Conservation (phyloP, 2,329 filamentous ascomycete genomes). For the Setomelanomma holmii region DNA sequence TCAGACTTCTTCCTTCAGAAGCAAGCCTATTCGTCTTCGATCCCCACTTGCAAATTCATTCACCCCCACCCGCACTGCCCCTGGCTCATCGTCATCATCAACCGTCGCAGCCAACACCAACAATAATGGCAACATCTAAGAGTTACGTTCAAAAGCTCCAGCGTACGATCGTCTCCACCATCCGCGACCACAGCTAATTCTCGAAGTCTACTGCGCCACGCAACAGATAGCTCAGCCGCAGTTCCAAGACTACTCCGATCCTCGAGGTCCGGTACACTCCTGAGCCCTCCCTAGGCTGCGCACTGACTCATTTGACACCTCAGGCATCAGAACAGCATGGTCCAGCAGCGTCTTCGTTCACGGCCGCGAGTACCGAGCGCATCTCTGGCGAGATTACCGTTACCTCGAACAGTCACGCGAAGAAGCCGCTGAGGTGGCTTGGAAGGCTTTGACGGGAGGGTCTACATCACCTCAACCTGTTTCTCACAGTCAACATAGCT, state of each 20-base stretch:
- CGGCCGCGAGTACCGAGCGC: constrained; percentile 43
- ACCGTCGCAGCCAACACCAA: constrained; percentile 16
- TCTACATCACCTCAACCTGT: constrained; percentile 10
- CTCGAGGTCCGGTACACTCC: constrained; percentile 37
- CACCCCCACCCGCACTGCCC: constrained; percentile 25
- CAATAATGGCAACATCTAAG: constrained; percentile 39
- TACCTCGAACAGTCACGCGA: constrained; percentile 47
- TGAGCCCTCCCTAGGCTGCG: background rate
- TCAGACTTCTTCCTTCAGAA: constrained; percentile 21
- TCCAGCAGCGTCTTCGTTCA: constrained; percentile 45
- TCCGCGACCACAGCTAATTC: constrained; percentile 15
- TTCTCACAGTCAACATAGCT: constrained; percentile 20
- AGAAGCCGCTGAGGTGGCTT: constrained; percentile 46
- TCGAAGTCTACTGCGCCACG: constrained; percentile 40
- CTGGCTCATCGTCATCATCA: constrained; percentile 16
- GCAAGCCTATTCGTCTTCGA: constrained; percentile 25
- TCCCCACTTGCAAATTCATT: constrained; percentile 31
- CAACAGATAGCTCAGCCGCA: constrained; percentile 46
- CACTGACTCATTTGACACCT: constrained; percentile 16
- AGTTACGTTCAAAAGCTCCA: constrained; percentile 43
- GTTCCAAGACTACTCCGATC: constrained; percentile 48
- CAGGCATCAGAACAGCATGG: constrained; percentile 47
- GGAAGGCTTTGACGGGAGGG: constrained; percentile 35
- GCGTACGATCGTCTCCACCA: constrained; percentile 28
- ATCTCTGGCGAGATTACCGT: constrained; percentile 46